A percentile compares a stretch with the other conserved stretches of the same genome.
phyloP scores from a whole-genome alignment of 2,329 filamentous ascomycete species.

The Arthroderma sp. region DNA sequence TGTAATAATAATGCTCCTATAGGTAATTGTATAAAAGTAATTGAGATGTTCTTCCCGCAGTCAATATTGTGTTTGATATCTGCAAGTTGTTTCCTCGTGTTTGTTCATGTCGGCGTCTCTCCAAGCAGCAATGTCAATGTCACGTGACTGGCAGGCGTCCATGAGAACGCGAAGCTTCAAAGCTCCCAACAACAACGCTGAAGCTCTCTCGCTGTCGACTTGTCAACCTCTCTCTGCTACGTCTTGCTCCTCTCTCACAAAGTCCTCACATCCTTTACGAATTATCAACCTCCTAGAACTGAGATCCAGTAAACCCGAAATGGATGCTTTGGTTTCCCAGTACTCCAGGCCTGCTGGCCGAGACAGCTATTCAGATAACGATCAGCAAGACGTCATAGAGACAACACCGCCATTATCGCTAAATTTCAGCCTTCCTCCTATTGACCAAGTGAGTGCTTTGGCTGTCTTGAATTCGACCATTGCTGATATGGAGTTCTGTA shows the following conservation, averaged over 20 bases:
- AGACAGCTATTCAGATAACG: slow-evolving; percentile 58
- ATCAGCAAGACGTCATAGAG: slow-evolving; percentile 60
- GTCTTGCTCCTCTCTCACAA: background rate
- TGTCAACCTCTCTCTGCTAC: background rate
- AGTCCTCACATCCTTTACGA: background rate
- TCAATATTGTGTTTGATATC: too few species aligned
- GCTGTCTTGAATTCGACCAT: slow-evolving; percentile 5
- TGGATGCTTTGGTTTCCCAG: slow-evolving; percentile 87
- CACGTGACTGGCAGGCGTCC: background rate
- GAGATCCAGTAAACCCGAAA: slow-evolving; percentile 26
- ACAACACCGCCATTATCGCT: slow-evolving; percentile 65
- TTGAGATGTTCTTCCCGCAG: too few species aligned
- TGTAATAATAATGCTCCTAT: too few species aligned
- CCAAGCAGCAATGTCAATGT: background rate
- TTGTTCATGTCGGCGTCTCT: too few species aligned
- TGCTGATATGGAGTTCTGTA: slow-evolving; percentile 6
- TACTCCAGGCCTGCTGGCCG: slow-evolving; percentile 72
- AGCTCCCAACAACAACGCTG: background rate
- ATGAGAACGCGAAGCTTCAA: slow-evolving; percentile 1
- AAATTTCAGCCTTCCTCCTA: slow-evolving; percentile 88
- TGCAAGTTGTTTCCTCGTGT: too few species aligned
- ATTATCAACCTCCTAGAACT: background rate
- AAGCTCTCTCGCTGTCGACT: background rate
- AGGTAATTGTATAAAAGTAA: too few species aligned
- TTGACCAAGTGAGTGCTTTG: slow-evolving; percentile 56